Evolutionary conservation across 2,329 filamentous ascomycete genomes (phyloP).

Genomic region (Colletotrichum karsti): DNA sequence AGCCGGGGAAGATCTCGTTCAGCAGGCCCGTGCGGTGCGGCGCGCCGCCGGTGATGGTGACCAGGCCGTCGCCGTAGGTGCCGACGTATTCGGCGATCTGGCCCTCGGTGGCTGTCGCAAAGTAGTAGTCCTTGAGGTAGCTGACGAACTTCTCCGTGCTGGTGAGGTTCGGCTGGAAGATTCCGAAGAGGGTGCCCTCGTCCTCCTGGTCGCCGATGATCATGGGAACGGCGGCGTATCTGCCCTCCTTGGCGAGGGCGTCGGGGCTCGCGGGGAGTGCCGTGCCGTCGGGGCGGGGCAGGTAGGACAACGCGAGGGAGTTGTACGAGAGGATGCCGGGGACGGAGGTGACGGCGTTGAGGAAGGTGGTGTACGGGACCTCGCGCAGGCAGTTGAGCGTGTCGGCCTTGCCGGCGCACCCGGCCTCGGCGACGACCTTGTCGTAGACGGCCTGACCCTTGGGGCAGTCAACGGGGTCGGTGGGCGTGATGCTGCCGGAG

Average conservation of each 20-base stretch:
- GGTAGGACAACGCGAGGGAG: slow-evolving; percentile 67
- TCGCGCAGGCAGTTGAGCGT: slow-evolving; percentile 63
- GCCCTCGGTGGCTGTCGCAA: slow-evolving; percentile 27
- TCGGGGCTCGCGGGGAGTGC: slow-evolving; percentile 64
- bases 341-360: slow-evolving; percentile 66
- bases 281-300: slow-evolving; percentile 68
- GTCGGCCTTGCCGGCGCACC: slow-evolving; percentile 60
- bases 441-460: slow-evolving; percentile 67
- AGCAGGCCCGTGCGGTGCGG: slow-evolving; percentile 66
- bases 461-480: slow-evolving; percentile 59
- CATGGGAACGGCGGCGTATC: slow-evolving; percentile 66
- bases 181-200: slow-evolving; percentile 70
- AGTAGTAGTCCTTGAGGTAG: slow-evolving; percentile 37
- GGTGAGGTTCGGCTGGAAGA: slow-evolving; percentile 66
- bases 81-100: slow-evolving; percentile 58
- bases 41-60: slow-evolving; percentile 62
- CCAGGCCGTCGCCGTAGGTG: slow-evolving; percentile 59
- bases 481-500: slow-evolving; percentile 59
- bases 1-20: slow-evolving; percentile 72
- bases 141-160: slow-evolving; percentile 55
- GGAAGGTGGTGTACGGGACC: slow-evolving; percentile 57
- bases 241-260: slow-evolving; percentile 50
- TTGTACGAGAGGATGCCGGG: slow-evolving; percentile 64
- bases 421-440: slow-evolving; percentile 55
- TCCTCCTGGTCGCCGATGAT: slow-evolving; percentile 73